Evolutionary conservation across 139 green algal genomes (phyloP).

Genomic region (Pleodorina starrii): DNA sequence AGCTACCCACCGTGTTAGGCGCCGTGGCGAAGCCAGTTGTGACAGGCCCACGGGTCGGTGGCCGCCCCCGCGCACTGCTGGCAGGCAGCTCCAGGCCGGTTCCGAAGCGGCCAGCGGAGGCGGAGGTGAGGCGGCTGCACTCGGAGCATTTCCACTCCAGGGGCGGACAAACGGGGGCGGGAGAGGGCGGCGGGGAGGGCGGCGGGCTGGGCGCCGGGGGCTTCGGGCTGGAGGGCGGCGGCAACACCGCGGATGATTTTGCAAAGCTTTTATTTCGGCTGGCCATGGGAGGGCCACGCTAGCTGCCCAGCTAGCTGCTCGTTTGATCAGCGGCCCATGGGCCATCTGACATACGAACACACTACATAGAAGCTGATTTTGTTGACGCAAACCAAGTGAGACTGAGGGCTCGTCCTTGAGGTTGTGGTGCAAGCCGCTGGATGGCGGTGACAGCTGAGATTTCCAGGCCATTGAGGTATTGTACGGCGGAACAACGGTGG

Average conservation of each 20-base stretch:
- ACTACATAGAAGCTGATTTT: too few species aligned
- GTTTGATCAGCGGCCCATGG: neutral
- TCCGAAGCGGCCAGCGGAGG: neutral
- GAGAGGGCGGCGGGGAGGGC: neutral
- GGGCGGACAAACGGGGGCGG: neutral
- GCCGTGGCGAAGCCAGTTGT: constrained; percentile 21
- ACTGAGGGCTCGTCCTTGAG: neutral
- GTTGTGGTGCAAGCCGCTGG: neutral
- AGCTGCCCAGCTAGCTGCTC: neutral
- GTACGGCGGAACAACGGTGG: too few species aligned
- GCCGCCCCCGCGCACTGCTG: neutral
- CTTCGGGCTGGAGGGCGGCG: neutral
- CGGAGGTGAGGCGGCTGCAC: neutral
- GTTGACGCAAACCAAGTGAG: too few species aligned
- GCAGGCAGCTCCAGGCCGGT: neutral
- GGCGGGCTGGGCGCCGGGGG: neutral
- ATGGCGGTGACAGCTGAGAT: neutral
- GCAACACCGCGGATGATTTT: neutral
- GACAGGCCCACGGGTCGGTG: neutral
- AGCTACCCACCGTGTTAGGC: neutral
- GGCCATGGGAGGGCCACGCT: neutral
- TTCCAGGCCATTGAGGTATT: too few species aligned
- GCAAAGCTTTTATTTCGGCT: too few species aligned
- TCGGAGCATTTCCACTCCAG: constrained; percentile 3
- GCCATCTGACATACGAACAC: too few species aligned